A percentile compares a stretch with the other conserved stretches of the same genome.
Evolutionary conservation across 768 basidiomycete genomes (phyloP).

Genomic region (Mycena rebaudengoi): DNA sequence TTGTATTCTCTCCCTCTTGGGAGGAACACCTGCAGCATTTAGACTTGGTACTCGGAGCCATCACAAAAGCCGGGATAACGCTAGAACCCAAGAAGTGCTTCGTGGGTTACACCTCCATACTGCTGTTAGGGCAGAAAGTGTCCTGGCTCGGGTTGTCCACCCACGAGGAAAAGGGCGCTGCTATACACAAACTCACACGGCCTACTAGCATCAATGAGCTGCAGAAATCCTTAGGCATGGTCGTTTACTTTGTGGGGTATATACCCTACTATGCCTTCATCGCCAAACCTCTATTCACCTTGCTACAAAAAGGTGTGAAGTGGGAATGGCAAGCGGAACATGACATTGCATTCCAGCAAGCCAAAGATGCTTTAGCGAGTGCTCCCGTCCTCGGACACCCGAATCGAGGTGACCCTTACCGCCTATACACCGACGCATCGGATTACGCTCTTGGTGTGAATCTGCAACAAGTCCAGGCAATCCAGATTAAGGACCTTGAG

Average conservation of each 20-base stretch:
- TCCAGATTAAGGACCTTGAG: slow-evolving; percentile 9
- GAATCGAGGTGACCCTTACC: slow-evolving; percentile 26
- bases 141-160: slow-evolving; percentile 10
- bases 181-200: slow-evolving; percentile 19
- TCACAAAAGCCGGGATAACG: slow-evolving; percentile 28
- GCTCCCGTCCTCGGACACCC: slow-evolving; percentile 34
- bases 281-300: slow-evolving; percentile 31
- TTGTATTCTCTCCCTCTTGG: slow-evolving; percentile 23
- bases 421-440: slow-evolving; percentile 6
- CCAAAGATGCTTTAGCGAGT: slow-evolving; percentile 27
- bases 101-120: slow-evolving; percentile 31
- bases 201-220: slow-evolving; percentile 28
- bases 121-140: slow-evolving; percentile 33
- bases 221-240: slow-evolving; percentile 35
- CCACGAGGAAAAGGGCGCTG: slow-evolving; percentile 32
- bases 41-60: slow-evolving; percentile 25
- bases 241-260: slow-evolving; percentile 36
- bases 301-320: slow-evolving; percentile 30
- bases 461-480: slow-evolving; percentile 22
- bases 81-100: slow-evolving; percentile 37
- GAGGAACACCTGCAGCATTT: slow-evolving; percentile 31
- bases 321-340: slow-evolving; percentile 33
- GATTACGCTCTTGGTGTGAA: background rate
- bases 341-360: slow-evolving; percentile 26
- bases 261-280: slow-evolving; percentile 37